phyloP scores from a whole-genome alignment of 2,329 filamentous ascomycete species.

The Coniochaeta sp. region DNA sequence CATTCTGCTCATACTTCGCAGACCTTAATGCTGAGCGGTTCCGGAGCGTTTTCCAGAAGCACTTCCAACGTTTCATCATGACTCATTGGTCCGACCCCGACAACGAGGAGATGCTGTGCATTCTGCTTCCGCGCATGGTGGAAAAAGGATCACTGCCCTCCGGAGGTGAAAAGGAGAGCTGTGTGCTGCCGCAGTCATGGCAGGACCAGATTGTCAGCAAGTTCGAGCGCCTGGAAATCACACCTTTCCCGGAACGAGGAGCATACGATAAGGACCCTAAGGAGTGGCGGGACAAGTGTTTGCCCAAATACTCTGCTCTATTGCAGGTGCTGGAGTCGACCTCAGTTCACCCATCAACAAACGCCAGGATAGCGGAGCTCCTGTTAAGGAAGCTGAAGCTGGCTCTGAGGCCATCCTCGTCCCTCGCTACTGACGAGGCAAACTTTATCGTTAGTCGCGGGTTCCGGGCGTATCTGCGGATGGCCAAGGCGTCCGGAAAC shows the following conservation, averaged over 20 bases:
- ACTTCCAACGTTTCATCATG: slow-evolving; percentile 78
- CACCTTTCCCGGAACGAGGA: slow-evolving; percentile 57
- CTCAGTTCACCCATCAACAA: slow-evolving; percentile 58
- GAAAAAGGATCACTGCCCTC: slow-evolving; percentile 47
- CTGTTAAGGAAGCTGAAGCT: slow-evolving; percentile 60
- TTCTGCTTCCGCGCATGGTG: slow-evolving; percentile 61
- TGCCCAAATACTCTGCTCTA: slow-evolving; percentile 62
- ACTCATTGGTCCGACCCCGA: slow-evolving; percentile 62
- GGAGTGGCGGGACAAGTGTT: slow-evolving; percentile 54
- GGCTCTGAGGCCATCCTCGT: slow-evolving; percentile 54
- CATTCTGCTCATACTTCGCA: slow-evolving; percentile 77
- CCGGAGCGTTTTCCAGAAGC: slow-evolving; percentile 66
- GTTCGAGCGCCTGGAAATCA: slow-evolving; percentile 58
- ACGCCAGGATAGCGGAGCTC: slow-evolving; percentile 58
- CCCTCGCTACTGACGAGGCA: slow-evolving; percentile 54
- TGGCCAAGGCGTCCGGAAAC: slow-evolving; percentile 52
- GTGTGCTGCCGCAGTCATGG: slow-evolving; percentile 58
- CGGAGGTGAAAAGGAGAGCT: slow-evolving; percentile 43
- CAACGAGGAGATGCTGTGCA: slow-evolving; percentile 62
- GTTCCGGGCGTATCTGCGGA: slow-evolving; percentile 64
- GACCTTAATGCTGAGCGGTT: slow-evolving; percentile 70
- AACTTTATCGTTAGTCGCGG: slow-evolving; percentile 69
- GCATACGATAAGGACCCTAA: slow-evolving; percentile 55
- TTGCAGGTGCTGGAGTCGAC: slow-evolving; percentile 57
- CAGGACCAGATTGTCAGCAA: slow-evolving; percentile 65